Evolutionary conservation across 176 grass and related monocot genomes (phyloP), one percentile per base, ranked within the genome.

Genomic region (Triticum dicoccoides): DNA sequence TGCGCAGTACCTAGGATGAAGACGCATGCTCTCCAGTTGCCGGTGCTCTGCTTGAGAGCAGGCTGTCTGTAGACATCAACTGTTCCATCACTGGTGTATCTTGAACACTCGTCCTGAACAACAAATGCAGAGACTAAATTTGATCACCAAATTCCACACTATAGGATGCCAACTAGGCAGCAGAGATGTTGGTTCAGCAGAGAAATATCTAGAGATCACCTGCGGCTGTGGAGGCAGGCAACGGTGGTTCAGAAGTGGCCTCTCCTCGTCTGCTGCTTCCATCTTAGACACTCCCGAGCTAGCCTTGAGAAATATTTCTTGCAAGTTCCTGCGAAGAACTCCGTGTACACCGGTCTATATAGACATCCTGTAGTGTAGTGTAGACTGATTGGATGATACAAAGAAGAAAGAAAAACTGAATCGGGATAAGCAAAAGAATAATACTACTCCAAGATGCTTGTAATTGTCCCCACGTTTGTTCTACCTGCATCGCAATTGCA

Each of bases 1-100:
- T 27, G 23, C 5, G 14, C 2, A 5, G 7, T 80, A 80, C 85
- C 78, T 75, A 87, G 25, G 29, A 87, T 65, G 21, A 65, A 68
- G 80, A 61, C 61, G 73, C 86, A 88, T 62, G 86, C 86, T 61
- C 14, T 78, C 86, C 86, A 88, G 2, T 78, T 83, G 8, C 86
- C 80, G 0, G 86, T 83, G 4, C 13, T 71, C 8, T 47, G 49
- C 73, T 83, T 88, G 8, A 35, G 25, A 35, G 86, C 80, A 27
- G 73, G 73, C 80, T 62, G 35, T 0, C 13, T 21, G 86, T 44
- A 35, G 29, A 62, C 3, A 47, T 83, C 86, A 14, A 88, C 80
- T 1, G 86, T 70, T 24, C 86, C 86, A 5, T 83, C 86, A 4
- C 73, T 59, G 8, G 86, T 70, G 21, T 70, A 83, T 2, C 33